Evolutionary conservation across 345 rosid genomes (phyloP), one percentile per base, ranked within the genome.

Genomic region (Iberis pinnata): DNA sequence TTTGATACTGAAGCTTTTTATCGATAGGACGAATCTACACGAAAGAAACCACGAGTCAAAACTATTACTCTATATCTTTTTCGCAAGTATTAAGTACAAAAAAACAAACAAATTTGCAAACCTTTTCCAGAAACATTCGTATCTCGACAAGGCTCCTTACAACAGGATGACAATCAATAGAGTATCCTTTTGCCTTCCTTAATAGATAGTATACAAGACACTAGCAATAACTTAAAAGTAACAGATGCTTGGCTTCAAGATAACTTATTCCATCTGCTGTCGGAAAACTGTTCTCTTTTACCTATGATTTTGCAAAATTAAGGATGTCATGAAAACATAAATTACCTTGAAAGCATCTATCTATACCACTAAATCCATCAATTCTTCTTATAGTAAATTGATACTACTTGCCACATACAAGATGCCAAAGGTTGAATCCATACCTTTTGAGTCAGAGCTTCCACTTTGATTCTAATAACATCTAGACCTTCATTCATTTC

Each of bases 251-350:
- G 2, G 86, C 80, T 58, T 92, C 98, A 12, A 88, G 88, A 71
- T 82, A 92, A 78, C 90, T 88, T 46, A 88, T 80, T 48, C 97
- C 98, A 64, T 81, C 95, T 0, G 71, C 76, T 15, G 97, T 88
- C 2, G 81, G 86, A 52, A 58, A 78, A 50, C 68, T 73, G 75
- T 70, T 64, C 43, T 75, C 83, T 78, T 83, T 92, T 50, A 88
- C 95, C 96, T 92, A 73, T 33, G 15, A 51, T 14, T 18, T 24
- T 44, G n/a, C 17, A 56, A 45, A 9, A 68, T 22, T n/a, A n/a
- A n/a, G n/a, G n/a, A n/a, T n/a, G n/a, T n/a, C 25, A 22, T 22
- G 25, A 22, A 22, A 22, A 3, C 3, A 22, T 22, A n/a, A n/a
- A n/a, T n/a, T n/a, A n/a, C 25, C 25, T 22, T 22, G 25, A 22